Base-by-base conservation (phyloP, 2,329 filamentous ascomycete genomes). In the Botrytis aclada region DNA sequence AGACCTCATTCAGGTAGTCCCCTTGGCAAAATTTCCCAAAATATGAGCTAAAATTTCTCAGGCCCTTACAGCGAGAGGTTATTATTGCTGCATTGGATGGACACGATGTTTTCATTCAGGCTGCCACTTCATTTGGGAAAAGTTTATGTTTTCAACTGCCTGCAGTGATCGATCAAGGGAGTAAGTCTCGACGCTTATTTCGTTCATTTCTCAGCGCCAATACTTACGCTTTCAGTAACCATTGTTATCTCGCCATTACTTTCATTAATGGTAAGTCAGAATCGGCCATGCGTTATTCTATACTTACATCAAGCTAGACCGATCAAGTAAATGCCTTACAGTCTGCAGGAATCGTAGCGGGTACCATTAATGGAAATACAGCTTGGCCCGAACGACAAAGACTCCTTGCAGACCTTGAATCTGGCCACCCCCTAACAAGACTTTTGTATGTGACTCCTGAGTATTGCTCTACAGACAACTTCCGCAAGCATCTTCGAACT, bases 371-470 rank as follows among this genome's bases (percentile, higher is more conserved):
- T 81, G 94, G 93, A 79, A 94, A 91, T 72, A 97, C 93, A 0
- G 84, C 91, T 4, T 83, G 84, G 22, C 79, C 84, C 0, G 91
- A 93, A 78, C 90, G 89, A 76, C 86, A 88, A 66, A 84, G 85
- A 41, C 94, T 98, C 75, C 86, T 95, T 70, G 88, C 88, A 71
- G 95, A 98, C 79, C 88, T 98, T 54, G 91, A 93, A 75, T 95
- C 93, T 29, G 95, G 95, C 0, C 95, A 98, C 80, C 95, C 95
- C 2, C 87, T 87, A 25, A 97, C 89, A 6, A 88, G 94, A 8
- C 87, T 98, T 5, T 89, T 98, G 22, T 98, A 98, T 80, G 94
- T 98, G 9, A 98, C 95, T 0, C 95, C 95, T 0, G 95, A 98
- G 81, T 88, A 94, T 73, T 98, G 95, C 81, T 89, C 92, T 47